These are phyloP conservation scores for Lachancea meyersii DNA, from an alignment of 805 yeast species.

Conservation along the genomic window DNA sequence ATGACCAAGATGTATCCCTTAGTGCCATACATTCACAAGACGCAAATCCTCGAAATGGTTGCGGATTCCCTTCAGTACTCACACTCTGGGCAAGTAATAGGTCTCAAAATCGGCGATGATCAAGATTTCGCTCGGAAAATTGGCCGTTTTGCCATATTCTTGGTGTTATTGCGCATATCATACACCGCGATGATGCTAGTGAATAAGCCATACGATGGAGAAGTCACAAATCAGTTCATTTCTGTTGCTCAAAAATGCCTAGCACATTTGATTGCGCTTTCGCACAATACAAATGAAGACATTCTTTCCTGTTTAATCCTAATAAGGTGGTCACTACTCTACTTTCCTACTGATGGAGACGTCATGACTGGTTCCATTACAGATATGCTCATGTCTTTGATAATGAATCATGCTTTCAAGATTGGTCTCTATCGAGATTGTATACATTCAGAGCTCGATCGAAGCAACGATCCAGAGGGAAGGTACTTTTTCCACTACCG, in stretches of 20 bases:
- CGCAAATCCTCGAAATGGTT: neutral
- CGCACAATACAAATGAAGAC: constrained; percentile 8
- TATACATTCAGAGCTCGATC: neutral
- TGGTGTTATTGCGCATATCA: constrained; percentile 6
- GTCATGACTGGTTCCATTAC: constrained; percentile 5
- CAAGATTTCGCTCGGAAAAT: constrained; percentile 1
- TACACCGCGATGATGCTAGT: constrained; percentile 6
- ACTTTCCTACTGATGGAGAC: constrained; percentile 8
- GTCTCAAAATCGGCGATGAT: constrained; percentile 2
- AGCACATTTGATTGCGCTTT: constrained; percentile 2
- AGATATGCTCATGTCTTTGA: constrained; percentile 2
- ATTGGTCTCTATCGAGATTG: constrained; percentile 8
- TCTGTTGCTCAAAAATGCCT: constrained; percentile 5
- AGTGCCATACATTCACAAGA: constrained; percentile 5
- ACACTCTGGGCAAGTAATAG: constrained; percentile 1
- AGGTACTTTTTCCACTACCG: constrained; percentile 4
- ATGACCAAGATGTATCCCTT: constrained; percentile 4
- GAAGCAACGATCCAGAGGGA: neutral
- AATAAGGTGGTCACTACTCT: constrained; percentile 6
- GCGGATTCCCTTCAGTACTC: constrained; percentile 4
- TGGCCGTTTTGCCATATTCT: constrained; percentile 5
- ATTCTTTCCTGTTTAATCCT: constrained; percentile 4
- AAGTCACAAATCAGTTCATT: neutral
- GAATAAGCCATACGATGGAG: constrained; percentile 1
- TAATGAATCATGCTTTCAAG: constrained; percentile 6